These are phyloP conservation scores for Trichophyton benhamiae DNA, from an alignment of 2,329 filamentous ascomycete species.

Conservation along the genomic window DNA sequence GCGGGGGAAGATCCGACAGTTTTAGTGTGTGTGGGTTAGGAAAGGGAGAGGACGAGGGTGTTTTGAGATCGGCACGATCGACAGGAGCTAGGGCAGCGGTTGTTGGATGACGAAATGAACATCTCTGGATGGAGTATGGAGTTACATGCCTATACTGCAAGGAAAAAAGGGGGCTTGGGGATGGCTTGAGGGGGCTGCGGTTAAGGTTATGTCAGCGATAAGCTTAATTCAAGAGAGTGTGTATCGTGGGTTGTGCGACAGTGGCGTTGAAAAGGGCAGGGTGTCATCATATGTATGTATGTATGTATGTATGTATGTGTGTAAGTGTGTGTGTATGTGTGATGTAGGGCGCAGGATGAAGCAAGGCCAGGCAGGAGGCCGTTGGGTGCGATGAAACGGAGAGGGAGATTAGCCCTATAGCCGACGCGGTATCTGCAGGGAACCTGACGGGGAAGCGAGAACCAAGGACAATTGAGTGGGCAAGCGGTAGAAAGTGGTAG, in stretches of 20 bases:
- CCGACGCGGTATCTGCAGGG: background rate
- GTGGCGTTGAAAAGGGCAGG: background rate
- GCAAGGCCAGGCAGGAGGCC: background rate
- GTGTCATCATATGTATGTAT: too few species aligned
- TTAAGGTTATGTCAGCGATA: background rate
- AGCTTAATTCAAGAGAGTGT: background rate
- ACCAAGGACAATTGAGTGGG: background rate
- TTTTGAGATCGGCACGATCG: background rate
- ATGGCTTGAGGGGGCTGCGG: background rate
- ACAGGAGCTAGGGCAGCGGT: background rate
- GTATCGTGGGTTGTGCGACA: background rate
- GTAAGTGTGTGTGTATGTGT: too few species aligned
- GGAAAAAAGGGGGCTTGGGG: background rate
- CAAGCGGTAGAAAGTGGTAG: background rate
- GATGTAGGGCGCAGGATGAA: background rate
- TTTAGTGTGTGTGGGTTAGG: background rate
- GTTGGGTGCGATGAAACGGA: background rate
- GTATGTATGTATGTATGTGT: too few species aligned
- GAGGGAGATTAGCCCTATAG: background rate
- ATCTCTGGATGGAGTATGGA: too few species aligned
- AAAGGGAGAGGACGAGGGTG: too few species aligned
- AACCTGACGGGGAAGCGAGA: background rate
- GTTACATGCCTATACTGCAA: background rate
- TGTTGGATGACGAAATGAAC: background rate
- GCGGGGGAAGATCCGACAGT: background rate